Evolutionary conservation across 1,284 basidiomycete genomes (phyloP).

Genomic region (Anthracocystis panici-leucophaei): DNA sequence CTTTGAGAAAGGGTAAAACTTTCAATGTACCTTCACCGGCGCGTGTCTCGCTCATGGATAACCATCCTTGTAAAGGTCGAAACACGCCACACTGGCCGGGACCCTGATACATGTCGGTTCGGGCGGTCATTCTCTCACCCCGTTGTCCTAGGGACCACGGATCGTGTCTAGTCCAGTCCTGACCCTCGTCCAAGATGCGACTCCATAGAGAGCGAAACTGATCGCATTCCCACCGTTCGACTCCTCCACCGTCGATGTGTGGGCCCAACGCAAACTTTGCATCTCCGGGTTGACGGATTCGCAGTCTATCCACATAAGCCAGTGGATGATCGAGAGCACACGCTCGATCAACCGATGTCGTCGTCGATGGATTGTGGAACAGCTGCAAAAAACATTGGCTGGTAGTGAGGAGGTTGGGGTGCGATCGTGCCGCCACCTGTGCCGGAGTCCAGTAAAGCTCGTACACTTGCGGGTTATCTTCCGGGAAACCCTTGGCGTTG

Average conservation of each 20-base stretch:
- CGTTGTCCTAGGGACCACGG: constrained; percentile 66
- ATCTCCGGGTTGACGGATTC: constrained; percentile 81
- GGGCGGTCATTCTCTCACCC: constrained; percentile 48
- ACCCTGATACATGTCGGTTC: constrained; percentile 58
- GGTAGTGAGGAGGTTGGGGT: constrained; percentile 46
- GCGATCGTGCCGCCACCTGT: constrained; percentile 48
- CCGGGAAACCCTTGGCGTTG: constrained; percentile 56
- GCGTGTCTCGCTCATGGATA: constrained; percentile 75
- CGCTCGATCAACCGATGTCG: constrained; percentile 56
- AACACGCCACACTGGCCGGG: constrained; percentile 78
- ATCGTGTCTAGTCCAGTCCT: constrained; percentile 72
- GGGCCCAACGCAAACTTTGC: constrained; percentile 78
- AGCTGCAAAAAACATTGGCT: constrained; percentile 44
- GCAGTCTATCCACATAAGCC: constrained; percentile 80
- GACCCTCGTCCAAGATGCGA: constrained; percentile 74
- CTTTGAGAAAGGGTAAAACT: constrained; percentile 80
- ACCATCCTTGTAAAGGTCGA: constrained; percentile 81
- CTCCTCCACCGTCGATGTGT: constrained; percentile 80
- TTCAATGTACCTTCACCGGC: constrained; percentile 80
- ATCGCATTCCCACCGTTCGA: constrained; percentile 84
- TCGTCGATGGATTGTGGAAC: constrained; percentile 44
- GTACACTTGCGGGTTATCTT: constrained; percentile 58
- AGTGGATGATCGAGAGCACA: constrained; percentile 76
- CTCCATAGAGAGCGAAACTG: constrained; percentile 75
- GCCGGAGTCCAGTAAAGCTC: constrained; percentile 59